Evolutionary conservation across 768 basidiomycete species (phyloP), one percentile per base, ranked within the genome.

Genomic region (Boletus barrowsii): DNA sequence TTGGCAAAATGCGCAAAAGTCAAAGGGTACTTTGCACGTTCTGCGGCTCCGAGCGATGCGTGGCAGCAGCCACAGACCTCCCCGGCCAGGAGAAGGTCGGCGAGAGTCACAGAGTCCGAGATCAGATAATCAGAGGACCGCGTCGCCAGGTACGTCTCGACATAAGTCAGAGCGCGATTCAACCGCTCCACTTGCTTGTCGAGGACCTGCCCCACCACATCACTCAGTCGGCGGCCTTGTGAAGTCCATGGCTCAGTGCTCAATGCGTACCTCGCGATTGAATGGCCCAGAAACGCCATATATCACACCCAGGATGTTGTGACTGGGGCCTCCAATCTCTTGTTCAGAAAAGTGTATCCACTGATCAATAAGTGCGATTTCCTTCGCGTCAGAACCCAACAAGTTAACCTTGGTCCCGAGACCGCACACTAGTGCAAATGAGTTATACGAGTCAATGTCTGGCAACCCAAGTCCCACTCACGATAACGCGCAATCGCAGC

Each of bases 301-400:
- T 15, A 63, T 10, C 37, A 40, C 1, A 8, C 42, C 35, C 20
- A 39, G 24, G 40, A 37, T 10, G n/a, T 0, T 10, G 9, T 42
- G 10, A 1, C 5, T 3, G 8, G 54, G 46, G 0, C 0, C 6
- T 4, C 54, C 35, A 22, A 66, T 49, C 17, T 66, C 64, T 1
- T 48, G 47, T 26, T 66, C 63, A 8, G 47, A 52, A 37, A 58
- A 66, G 36, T 61, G 65, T 3, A 49, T 17, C 62, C 63, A 66
- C 15, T 65, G 65, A 47, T 66, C 62, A 5, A 66, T 32, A 1
- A 59, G 36, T 0, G 54, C 44, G 2, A 22, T 14, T 29, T 62
- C 59, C 22, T 63, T 53, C 14, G 35, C 20, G 30, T 46, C 32
- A 4, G 49, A 45, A 18, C 63, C 63, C 40, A 62, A 37, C 35